Evolutionary conservation across 75 land plant species (phyloP), one percentile per base, ranked within the genome.

Genomic region (Pinus tabuliformis): DNA sequence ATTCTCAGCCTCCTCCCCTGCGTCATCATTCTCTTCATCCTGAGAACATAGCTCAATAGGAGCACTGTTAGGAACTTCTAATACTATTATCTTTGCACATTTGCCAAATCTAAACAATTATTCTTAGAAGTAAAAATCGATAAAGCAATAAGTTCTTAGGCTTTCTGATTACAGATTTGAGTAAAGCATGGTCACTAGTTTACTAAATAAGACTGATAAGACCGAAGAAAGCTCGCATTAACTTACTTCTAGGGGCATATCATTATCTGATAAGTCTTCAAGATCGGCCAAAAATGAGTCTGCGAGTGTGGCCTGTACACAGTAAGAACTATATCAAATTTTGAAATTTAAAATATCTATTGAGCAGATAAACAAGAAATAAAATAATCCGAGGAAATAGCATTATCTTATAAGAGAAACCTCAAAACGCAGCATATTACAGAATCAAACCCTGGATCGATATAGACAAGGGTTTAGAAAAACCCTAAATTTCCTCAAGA

Each of bases 281-380:
- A 96, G 88, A 76, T 96, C 99, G 5, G 94, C 97, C 59, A 96
- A 78, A 70, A 96, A 96, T 24, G 97, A 91, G 84, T 95, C 98
- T 45, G 89, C 88, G 56, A 95, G 85, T 59, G 91, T 90, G 26
- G 98, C 92, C 95, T 95, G 86, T 49, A 49, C n/a, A 8, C 8
- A 49, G 8, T 49, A 49, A 49, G 54, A 49, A 49, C 11, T 49
- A 9, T 49, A 49, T 49, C 49, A 49, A 49, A 49, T 49, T 49
- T 49, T 11, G 2, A 49, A 49, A 12, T 49, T 49, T 9, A 49
- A 49, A 49, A 49, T 49, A 49, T 49, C 54, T 49, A 49, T 49
- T 49, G 54, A 9, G 54, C 9, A 49, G 0, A 49, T 9, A 49
- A 49, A 11, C 54, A 49, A 49, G 9, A 8, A 49, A 49, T 1